Evolutionary conservation across 208 protist species (phyloP).

Genomic region (Willaertia magna): DNA sequence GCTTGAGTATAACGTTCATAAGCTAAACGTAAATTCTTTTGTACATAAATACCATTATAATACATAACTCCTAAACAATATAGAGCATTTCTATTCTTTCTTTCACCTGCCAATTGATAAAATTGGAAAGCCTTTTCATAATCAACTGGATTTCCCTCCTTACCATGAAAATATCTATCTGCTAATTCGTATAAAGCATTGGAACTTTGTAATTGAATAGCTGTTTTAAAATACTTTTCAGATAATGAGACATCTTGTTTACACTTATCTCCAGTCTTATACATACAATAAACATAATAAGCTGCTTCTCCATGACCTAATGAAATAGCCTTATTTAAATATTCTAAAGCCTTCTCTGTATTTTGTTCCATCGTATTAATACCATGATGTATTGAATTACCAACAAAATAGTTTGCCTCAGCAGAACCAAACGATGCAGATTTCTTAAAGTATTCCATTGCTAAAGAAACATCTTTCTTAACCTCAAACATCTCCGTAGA

Average conservation of each 20-base stretch:
- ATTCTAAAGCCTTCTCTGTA: neutral
- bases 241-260: neutral
- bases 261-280: neutral
- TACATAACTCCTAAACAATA: slow-evolving; percentile 9
- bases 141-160: neutral
- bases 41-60: neutral
- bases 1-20: neutral
- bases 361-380: neutral
- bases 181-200: neutral
- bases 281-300: neutral
- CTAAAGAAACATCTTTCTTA: neutral
- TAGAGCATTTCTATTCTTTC: neutral
- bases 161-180: neutral
- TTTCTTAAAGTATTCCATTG: neutral
- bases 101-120: neutral
- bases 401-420: neutral
- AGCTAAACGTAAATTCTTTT: neutral
- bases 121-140: neutral
- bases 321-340: neutral
- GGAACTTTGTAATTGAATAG: neutral
- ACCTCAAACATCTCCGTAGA: neutral
- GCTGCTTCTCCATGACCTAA: neutral
- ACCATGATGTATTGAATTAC: neutral
- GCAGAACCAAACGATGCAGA: neutral
- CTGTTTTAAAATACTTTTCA: neutral